Evolutionary conservation across 202 grass and related monocot species (phyloP).

Genomic region (Cymbopogon flexuosus): DNA sequence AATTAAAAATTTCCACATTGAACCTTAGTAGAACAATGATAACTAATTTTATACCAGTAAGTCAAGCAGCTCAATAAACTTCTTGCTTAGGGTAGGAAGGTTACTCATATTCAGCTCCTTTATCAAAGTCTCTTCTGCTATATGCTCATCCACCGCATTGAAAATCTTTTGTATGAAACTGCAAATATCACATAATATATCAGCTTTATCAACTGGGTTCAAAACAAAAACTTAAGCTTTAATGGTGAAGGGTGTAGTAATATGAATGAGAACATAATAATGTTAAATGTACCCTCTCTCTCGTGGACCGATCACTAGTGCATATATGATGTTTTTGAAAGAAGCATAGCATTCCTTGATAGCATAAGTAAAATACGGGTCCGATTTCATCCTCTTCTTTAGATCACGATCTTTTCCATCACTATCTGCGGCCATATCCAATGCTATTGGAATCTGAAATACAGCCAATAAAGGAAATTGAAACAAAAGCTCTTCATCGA

Average conservation of each 20-base stretch:
- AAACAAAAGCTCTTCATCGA: neutral
- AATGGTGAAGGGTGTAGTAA: neutral
- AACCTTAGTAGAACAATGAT: conserved; percentile 20
- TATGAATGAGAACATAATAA: conserved; percentile 4
- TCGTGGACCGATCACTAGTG: conserved; percentile 47
- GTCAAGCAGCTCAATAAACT: conserved; percentile 77
- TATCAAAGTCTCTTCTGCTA: conserved; percentile 39
- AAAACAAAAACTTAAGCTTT: conserved; percentile 18
- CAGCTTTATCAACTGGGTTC: neutral
- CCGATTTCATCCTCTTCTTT: conserved; percentile 63
- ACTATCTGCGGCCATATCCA: conserved; percentile 97
- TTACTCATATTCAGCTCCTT: conserved; percentile 54
- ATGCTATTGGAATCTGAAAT: conserved; percentile 84
- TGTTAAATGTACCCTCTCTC: conserved; percentile 58
- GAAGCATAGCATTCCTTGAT: conserved; percentile 91
- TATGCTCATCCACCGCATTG: conserved; percentile 49
- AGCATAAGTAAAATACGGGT: conserved; percentile 74
- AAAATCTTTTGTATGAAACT: conserved; percentile 76
- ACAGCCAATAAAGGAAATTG: conserved; percentile 25
- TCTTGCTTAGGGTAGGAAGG: conserved; percentile 68
- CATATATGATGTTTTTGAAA: conserved; percentile 74
- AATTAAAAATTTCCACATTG: conserved; percentile 7
- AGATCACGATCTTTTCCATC: conserved; percentile 79
- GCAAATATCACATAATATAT: conserved; percentile 24
- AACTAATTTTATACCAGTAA: conserved; percentile 57